Evolutionary conservation across 2,329 filamentous ascomycete genomes (phyloP).

Genomic region (Colletotrichum eremochloae): DNA sequence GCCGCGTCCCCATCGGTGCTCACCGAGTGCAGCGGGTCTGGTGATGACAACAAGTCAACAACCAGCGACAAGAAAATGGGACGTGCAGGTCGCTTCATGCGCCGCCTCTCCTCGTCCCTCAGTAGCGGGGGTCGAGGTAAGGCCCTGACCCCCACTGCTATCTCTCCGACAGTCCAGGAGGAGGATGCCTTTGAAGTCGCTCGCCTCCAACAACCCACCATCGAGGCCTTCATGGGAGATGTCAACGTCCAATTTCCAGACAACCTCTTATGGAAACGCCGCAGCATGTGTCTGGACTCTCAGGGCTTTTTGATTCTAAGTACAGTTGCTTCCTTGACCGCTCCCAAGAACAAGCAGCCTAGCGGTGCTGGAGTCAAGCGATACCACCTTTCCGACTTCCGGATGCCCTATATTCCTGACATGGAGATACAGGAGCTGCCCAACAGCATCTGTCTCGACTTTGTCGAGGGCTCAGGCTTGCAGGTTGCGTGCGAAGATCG

Average conservation of each 20-base stretch:
- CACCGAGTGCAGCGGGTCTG: conserved; percentile 61
- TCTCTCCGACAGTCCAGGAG: conserved; percentile 66
- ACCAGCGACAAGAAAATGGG: conserved; percentile 62
- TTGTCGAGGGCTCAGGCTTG: conserved; percentile 71
- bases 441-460: conserved; percentile 79
- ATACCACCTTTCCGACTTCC: conserved; percentile 90
- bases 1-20: conserved; percentile 56
- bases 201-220: conserved; percentile 52
- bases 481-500: conserved; percentile 76
- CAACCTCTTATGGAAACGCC: conserved; percentile 94
- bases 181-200: conserved; percentile 58
- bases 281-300: conserved; percentile 87
- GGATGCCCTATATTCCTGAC: conserved; percentile 83
- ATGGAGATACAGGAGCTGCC: conserved; percentile 93
- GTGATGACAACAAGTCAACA: conserved; percentile 60
- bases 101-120: conserved; percentile 68
- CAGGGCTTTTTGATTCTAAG: conserved; percentile 87
- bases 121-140: conserved; percentile 59
- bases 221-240: conserved; percentile 82
- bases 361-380: conserved; percentile 71
- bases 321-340: conserved; percentile 61
- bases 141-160: conserved; percentile 56
- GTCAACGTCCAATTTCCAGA: conserved; percentile 98
- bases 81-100: conserved; percentile 70
- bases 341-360: conserved; percentile 68